Conservation (phyloP, 257 asterid species). For the Linaria vulgaris region DNA sequence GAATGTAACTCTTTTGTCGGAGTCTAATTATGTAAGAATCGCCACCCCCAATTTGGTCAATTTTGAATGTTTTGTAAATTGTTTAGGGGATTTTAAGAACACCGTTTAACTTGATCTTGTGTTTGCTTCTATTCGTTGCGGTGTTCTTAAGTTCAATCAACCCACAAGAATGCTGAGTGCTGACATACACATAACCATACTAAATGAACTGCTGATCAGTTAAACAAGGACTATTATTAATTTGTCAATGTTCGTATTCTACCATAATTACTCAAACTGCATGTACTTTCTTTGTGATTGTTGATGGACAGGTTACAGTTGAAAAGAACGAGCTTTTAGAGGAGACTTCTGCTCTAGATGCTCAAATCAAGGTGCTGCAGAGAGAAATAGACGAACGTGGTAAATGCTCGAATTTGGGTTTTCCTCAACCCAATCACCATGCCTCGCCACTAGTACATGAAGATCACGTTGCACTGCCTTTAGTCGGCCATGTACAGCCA, state of each 20-base stretch:
- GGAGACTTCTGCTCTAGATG: constrained; percentile 52
- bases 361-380: constrained; percentile 52
- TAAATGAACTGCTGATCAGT: not conserved
- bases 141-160: not conserved
- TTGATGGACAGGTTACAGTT: constrained; percentile 40
- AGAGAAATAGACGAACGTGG: constrained; percentile 44
- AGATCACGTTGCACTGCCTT: constrained; percentile 31
- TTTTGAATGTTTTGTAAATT: not conserved
- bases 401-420: constrained; percentile 22
- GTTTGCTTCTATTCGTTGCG: not conserved
- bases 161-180: not conserved
- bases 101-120: too few relatives aligned
- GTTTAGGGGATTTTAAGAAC: too few relatives aligned
- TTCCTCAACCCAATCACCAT: constrained; percentile 27
- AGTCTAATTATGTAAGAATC: constrained; percentile 61
- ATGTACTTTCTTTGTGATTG: not conserved
- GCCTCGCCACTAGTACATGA: constrained; percentile 27
- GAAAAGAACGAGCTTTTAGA: constrained; percentile 68
- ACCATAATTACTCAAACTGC: too few relatives aligned
- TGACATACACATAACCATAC: not conserved
- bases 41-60: not conserved
- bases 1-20: constrained; percentile 51
- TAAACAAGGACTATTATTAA: not conserved
- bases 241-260: too few relatives aligned
- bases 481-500: constrained; percentile 28